Evolutionary conservation across 1,139 yeast species (phyloP).

Genomic region (Lodderomyces metapsilosis): DNA sequence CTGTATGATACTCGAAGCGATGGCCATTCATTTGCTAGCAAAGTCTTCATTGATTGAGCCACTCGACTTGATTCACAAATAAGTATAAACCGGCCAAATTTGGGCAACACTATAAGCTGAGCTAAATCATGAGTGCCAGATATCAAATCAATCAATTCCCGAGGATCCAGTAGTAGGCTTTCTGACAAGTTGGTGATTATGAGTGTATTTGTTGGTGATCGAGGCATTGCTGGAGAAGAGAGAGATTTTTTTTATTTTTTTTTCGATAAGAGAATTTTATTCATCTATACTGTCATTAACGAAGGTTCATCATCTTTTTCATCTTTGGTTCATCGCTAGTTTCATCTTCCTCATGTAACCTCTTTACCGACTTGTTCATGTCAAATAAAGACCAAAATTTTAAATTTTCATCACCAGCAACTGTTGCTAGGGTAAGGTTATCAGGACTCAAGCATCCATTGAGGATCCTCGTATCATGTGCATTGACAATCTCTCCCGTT

Average conservation of each 20-base stretch:
- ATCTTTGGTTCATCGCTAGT: conserved; percentile 18
- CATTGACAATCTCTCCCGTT: conserved; percentile 82
- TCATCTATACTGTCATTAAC: no score
- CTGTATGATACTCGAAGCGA: conserved; percentile 28
- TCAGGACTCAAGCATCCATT: conserved; percentile 88
- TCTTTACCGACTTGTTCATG: conserved; percentile 34
- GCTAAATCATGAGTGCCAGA: conserved; percentile 24
- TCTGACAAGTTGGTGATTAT: conserved; percentile 34
- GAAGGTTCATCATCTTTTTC: conserved; percentile 17
- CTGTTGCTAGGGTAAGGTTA: conserved; percentile 85
- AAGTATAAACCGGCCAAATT: conserved; percentile 35
- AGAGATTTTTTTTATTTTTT: not conserved
- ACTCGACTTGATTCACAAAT: conserved; percentile 28
- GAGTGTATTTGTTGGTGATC: conserved; percentile 39
- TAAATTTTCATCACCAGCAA: conserved; percentile 94
- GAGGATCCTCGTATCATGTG: conserved; percentile 89
- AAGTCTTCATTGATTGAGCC: conserved; percentile 21
- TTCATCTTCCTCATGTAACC: conserved; percentile 16
- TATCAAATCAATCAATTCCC: conserved; percentile 23
- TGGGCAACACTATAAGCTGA: conserved; percentile 37
- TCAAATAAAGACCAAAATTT: conserved; percentile 95
- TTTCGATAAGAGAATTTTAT: no score
- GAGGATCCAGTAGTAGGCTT: conserved; percentile 25
- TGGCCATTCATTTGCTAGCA: conserved; percentile 21
- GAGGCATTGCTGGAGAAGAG: conserved; percentile 4